Conservation (phyloP, 139 green algal species). For the Closterium sp. region DNA sequence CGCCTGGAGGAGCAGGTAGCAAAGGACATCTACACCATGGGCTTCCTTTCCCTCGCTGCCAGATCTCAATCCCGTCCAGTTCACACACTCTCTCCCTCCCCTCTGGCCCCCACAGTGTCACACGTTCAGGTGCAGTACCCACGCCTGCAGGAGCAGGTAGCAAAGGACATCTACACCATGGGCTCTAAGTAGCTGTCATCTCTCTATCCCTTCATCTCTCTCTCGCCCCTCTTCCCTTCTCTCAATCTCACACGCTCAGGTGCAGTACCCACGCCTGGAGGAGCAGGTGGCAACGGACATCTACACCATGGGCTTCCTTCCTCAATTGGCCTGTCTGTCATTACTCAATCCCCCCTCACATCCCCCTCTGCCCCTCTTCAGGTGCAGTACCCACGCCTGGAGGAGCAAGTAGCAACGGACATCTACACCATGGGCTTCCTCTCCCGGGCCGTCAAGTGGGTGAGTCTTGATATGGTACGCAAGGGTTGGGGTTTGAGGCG, state of each 20-base stretch:
- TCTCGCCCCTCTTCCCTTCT: too few species aligned
- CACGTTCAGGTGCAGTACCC: slow-evolving; percentile 53
- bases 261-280: slow-evolving; percentile 51
- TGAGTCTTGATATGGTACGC: too few species aligned
- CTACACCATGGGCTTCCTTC: slow-evolving; percentile 45
- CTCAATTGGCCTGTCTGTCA: too few species aligned
- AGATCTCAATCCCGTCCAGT: too few species aligned
- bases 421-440: slow-evolving; percentile 48
- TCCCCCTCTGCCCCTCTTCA: neutral
- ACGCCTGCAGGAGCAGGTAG: slow-evolving; percentile 16
- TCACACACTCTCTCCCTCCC: too few species aligned
- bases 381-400: slow-evolving; percentile 49
- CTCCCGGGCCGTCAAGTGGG: slow-evolving; percentile 31
- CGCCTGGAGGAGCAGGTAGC: slow-evolving; percentile 44
- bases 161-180: slow-evolving; percentile 44
- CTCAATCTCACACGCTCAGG: slow-evolving; percentile 30
- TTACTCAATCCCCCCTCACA: neutral
- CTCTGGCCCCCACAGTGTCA: too few species aligned
- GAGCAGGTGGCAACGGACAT: slow-evolving; percentile 49
- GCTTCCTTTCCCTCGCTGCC: too few species aligned
- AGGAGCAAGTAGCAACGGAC: slow-evolving; percentile 51
- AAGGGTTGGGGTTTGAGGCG: too few species aligned
- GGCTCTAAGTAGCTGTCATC: too few species aligned
- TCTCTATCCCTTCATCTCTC: too few species aligned
- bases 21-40: slow-evolving; percentile 39